Conservation (phyloP, 1,139 yeast species). For the Kluyveromyces sp. region DNA sequence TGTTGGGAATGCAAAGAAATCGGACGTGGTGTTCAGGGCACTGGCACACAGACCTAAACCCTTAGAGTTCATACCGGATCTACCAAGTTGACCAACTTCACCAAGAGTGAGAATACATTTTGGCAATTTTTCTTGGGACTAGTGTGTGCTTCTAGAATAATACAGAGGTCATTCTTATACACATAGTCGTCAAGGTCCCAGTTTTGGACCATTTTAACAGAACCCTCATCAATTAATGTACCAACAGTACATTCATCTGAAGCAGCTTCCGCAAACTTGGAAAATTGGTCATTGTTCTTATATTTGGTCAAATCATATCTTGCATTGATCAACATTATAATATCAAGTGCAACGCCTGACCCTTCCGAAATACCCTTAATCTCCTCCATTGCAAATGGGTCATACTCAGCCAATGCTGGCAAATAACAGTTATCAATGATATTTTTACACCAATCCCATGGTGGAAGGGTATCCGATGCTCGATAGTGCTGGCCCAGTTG, state of each 20-base stretch:
- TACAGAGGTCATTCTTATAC: not conserved
- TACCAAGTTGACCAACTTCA: not conserved
- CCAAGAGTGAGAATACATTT: not conserved
- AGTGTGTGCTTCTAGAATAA: not conserved
- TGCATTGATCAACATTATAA: not conserved
- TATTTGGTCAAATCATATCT: not conserved
- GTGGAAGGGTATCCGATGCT: not conserved
- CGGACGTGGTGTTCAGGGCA: not conserved
- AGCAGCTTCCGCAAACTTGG: not conserved
- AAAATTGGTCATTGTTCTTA: not conserved
- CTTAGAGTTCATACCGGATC: not conserved
- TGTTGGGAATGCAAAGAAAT: not conserved
- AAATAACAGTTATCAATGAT: not conserved
- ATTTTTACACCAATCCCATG: not conserved
- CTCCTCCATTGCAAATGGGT: not conserved
- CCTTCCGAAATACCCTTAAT: not conserved
- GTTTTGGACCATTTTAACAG: not conserved
- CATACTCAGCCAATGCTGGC: not conserved
- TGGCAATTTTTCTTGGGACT: not conserved
- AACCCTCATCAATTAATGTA: not conserved
- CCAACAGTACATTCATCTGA: not conserved
- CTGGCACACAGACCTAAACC: not conserved
- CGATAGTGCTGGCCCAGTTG: not conserved
- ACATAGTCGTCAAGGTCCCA: not conserved
- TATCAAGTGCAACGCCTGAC: not conserved